These are phyloP conservation scores for Gigaspora rosea DNA, from an alignment of 192 early-diverging fungal genomes.

Conservation along the genomic window DNA sequence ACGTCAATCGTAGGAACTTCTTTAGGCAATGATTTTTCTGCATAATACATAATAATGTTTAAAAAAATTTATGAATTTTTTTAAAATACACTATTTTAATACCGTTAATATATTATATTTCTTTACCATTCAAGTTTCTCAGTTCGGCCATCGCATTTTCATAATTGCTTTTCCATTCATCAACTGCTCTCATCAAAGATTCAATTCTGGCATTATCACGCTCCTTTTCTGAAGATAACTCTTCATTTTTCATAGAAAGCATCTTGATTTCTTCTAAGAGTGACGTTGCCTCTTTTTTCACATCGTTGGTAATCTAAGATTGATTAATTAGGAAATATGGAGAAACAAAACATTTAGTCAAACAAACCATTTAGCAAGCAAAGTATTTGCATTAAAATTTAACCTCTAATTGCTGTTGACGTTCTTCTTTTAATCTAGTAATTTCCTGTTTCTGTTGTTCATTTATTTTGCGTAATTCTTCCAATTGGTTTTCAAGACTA, in stretches of 20 bases:
- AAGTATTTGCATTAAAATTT: neutral
- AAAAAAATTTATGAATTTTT: no score
- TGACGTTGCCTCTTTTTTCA: constrained; percentile 68
- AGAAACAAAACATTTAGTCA: neutral
- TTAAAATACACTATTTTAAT: no score
- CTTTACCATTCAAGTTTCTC: constrained; percentile 54
- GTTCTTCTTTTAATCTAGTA: constrained; percentile 70
- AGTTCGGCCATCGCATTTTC: constrained; percentile 53
- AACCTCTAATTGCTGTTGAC: constrained; percentile 72
- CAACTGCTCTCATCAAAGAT: constrained; percentile 39
- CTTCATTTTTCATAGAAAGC: constrained; percentile 63
- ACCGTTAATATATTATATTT: neutral
- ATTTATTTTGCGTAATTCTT: constrained; percentile 39
- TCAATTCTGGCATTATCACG: constrained; percentile 41
- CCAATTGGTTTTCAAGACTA: constrained; percentile 43
- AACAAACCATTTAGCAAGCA: no score
- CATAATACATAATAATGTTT: no score
- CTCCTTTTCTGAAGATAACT: constrained; percentile 50
- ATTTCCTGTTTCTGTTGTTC: constrained; percentile 56
- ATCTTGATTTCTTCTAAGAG: constrained; percentile 69
- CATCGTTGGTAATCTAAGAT: constrained; percentile 64
- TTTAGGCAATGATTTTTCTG: no score
- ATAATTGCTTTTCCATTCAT: constrained; percentile 50
- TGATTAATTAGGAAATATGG: neutral
- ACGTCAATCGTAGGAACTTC: no score